Evolutionary conservation across 208 protist genomes (phyloP).

Genomic region (Crithidia sp.): DNA sequence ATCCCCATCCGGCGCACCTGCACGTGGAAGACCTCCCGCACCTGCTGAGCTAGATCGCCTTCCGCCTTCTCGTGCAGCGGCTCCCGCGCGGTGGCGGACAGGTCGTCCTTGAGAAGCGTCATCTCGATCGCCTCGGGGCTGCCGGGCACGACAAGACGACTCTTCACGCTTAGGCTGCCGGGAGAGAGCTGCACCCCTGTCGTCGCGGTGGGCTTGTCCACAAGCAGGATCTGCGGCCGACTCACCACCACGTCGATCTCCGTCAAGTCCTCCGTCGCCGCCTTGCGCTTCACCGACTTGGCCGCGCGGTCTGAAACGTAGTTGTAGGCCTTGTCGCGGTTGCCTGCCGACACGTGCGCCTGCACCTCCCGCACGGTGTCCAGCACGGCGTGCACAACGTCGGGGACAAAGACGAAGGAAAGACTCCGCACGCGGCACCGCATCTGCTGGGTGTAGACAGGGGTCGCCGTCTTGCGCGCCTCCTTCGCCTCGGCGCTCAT

Average conservation of each 20-base stretch:
- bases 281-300: constrained; percentile 35
- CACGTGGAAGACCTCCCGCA: constrained; percentile 37
- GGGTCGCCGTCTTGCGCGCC: neutral
- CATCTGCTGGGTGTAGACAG: constrained; percentile 50
- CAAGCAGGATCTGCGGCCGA: constrained; percentile 59
- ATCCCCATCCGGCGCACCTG: constrained; percentile 37
- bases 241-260: constrained; percentile 69
- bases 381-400: constrained; percentile 57
- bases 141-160: constrained; percentile 35
- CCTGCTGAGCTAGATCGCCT: neutral
- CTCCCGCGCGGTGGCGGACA: neutral
- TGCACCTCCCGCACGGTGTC: constrained; percentile 48
- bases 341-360: constrained; percentile 64
- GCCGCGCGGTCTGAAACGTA: constrained; percentile 65
- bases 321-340: constrained; percentile 72
- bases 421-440: constrained; percentile 55
- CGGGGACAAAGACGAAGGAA: constrained; percentile 63
- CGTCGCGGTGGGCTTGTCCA: constrained; percentile 43
- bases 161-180: constrained; percentile 59
- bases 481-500: neutral
- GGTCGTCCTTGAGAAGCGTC: neutral
- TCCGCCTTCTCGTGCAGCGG: constrained; percentile 16
- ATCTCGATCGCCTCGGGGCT: neutral
- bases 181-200: constrained; percentile 62
- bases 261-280: constrained; percentile 42